Evolutionary conservation across 1,284 basidiomycete species (phyloP), one percentile per base, ranked within the genome.

Genomic region (Rhizoctonia solani): DNA sequence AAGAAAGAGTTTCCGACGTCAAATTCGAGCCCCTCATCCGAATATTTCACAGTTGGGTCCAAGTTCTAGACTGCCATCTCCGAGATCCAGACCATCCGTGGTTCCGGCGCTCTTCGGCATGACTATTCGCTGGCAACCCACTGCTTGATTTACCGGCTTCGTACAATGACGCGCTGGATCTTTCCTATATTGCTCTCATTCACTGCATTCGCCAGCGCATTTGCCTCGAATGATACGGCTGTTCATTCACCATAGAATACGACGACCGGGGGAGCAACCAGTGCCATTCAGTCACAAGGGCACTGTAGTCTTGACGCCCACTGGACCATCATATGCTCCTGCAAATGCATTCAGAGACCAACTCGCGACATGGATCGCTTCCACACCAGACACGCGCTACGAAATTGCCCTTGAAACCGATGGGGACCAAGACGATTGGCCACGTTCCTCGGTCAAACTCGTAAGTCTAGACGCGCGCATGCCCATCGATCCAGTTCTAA

Each of bases 211-310:
- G 58, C 58, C 30, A 61, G 19, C 32, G 46, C 49, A 16, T 29
- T 32, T 30, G 25, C 29, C n/a, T n/a, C n/a, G n/a, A n/a, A n/a
- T n/a, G n/a, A n/a, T n/a, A n/a, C n/a, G n/a, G 16, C 46, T 61
- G 25, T 47, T 50, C 44, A 46, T 61, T 30, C 32, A 61, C 58
- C 58, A 61, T 16, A 44, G 58, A 13, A 19, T 61, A n/a, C n/a
- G n/a, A n/a, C 58, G 46, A 16, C 23, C 27, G 19, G 37, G n/a
- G 11, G 58, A 47, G 21, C n/a, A 50, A 25, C 29, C 44, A 11
- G 58, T 47, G 8, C 58, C 58, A 23, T 61, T 61, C 30, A 61
- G 46, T n/a, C 58, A 4, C 58, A 49, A 50, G 32, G 58, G 58
- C 44, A 61, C 58, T 19, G 46, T 61, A 14, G 30, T 61, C n/a